Base-by-base conservation (phyloP, 768 basidiomycete genomes). In the Boletus vermiculosoides region DNA sequence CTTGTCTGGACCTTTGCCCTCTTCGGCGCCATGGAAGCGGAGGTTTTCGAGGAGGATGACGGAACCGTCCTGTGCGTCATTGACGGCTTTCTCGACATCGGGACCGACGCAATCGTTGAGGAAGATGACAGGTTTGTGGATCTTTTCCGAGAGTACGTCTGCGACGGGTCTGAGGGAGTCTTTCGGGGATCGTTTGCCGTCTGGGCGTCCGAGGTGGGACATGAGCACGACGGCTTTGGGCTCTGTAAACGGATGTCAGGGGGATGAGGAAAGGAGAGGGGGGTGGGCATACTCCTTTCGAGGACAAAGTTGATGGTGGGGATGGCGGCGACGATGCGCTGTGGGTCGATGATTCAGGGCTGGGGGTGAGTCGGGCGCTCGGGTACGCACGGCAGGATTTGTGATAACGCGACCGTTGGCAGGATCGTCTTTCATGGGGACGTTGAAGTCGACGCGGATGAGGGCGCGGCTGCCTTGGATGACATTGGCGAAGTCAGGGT, bases 1-100 rank as follows among this genome's bases (percentile, higher is more conserved):
- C 81, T 99, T 99, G 67, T 94, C 94, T 51, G 96, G 93, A 73
- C 90, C 87, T 74, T 94, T 94, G 77, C 96, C 96, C 75, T 99
- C 96, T 77, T 99, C 96, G 69, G 96, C 96, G 63, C 93, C 94
- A 75, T 98, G 93, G 85, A 97, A 99, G 58, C 96, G 90, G 51
- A 99, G 80, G 77, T 99, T 99, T 78, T 99, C 96, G 68, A 99
- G 85, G 56, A 99, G 83, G 76, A 98, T 84, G 64, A 93, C 74
- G 42, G 89, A 80, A 48, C 95, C 90, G 47, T 74, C 67, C 23
- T 76, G 64, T 5, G 84, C 81, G 33, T 70, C 74, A 58, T 79
- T 77, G 61, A 97, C 89, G 45, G 86, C 83, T 52, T 84, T 77
- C 75, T 98, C 92, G 63, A 92, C 84, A 10, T 92, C 87, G 45